These are phyloP conservation scores for Hanseniaspora taiwanica DNA, from an alignment of 805 yeast species.

Conservation along the genomic window DNA sequence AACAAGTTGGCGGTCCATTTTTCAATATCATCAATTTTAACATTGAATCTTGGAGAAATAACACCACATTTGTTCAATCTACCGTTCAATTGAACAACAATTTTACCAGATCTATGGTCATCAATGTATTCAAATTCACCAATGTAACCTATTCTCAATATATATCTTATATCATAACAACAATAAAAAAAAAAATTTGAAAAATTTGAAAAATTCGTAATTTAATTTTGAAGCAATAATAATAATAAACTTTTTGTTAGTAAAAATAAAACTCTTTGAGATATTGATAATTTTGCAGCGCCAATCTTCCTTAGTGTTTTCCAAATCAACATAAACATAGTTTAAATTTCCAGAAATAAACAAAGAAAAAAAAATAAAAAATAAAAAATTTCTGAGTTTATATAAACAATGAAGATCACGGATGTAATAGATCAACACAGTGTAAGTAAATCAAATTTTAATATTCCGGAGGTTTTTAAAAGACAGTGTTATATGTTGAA, in stretches of 20 bases:
- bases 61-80: conserved; percentile 99
- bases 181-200: not conserved
- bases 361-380: not conserved
- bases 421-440: not conserved
- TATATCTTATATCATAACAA: no score
- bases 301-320: no score
- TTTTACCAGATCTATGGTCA: conserved; percentile 98
- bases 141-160: conserved; percentile 81
- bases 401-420: not conserved
- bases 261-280: no score
- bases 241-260: no score
- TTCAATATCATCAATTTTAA: conserved; percentile 88
- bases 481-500: conserved; percentile 92
- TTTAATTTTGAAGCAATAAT: no score
- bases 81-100: conserved; percentile 93
- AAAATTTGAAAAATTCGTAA: not conserved
- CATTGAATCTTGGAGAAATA: conserved; percentile 96
- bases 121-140: conserved; percentile 97
- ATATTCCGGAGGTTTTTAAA: conserved; percentile 90
- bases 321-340: not conserved
- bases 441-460: conserved; percentile 12
- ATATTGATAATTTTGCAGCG: no score
- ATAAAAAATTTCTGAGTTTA: not conserved
- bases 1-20: conserved; percentile 97
- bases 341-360: not conserved